These are phyloP conservation scores for Apiospora phragmitis DNA, from an alignment of 2,329 filamentous ascomycete genomes.

Conservation along the genomic window DNA sequence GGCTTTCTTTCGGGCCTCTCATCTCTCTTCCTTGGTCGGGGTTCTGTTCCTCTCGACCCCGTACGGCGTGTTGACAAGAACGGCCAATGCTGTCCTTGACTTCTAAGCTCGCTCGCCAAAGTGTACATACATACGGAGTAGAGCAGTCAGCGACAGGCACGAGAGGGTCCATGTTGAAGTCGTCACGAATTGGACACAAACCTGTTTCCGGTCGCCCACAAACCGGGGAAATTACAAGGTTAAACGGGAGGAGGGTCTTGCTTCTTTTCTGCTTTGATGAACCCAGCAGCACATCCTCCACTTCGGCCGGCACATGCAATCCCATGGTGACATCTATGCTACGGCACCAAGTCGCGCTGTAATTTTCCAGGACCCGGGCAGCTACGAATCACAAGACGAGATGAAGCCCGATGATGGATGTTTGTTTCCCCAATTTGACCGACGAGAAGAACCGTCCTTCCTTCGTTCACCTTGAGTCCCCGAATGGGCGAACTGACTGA, in stretches of 20 bases:
- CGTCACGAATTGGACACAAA: not conserved
- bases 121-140: not conserved
- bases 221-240: conserved; percentile 1
- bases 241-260: not conserved
- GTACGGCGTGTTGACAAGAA: not conserved
- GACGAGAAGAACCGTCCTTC: not conserved
- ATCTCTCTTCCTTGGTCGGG: not conserved
- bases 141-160: not conserved
- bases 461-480: not conserved
- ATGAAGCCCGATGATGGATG: not conserved
- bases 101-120: not conserved
- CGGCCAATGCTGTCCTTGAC: not conserved
- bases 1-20: not conserved
- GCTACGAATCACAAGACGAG: not conserved
- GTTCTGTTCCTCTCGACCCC: not conserved
- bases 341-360: not conserved
- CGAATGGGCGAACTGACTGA: not conserved
- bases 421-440: not conserved
- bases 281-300: conserved; percentile 3
- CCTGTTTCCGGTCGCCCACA: not conserved
- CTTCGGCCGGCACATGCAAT: not conserved
- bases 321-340: conserved; percentile 4
- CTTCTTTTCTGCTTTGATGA: not conserved
- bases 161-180: not conserved
- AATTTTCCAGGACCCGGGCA: not conserved